Evolutionary conservation across 2,329 filamentous ascomycete species (phyloP).

Genomic region (Sporothrix luriei): DNA sequence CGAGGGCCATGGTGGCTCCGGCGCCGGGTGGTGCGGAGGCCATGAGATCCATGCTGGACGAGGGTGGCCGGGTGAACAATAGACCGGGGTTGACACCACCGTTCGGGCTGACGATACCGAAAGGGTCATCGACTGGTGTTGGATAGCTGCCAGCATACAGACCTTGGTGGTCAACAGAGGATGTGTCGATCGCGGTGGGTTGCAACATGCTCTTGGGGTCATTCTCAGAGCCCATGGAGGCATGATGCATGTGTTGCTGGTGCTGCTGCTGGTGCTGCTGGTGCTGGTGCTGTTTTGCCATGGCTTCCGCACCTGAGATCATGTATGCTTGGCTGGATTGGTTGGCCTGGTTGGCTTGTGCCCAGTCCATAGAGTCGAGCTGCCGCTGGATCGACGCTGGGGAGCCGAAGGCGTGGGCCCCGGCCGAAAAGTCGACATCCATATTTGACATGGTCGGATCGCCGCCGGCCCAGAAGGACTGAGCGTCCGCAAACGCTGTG

Average conservation of each 20-base stretch:
- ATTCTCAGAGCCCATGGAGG: constrained; percentile 47
- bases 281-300: constrained; percentile 44
- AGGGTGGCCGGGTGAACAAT: constrained; percentile 57
- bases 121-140: constrained; percentile 54
- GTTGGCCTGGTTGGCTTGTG: constrained; percentile 53
- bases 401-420: constrained; percentile 50
- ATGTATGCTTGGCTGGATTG: constrained; percentile 44
- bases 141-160: constrained; percentile 50
- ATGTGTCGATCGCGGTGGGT: constrained; percentile 45
- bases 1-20: constrained; percentile 7
- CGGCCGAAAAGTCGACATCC: constrained; percentile 61
- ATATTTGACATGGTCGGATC: constrained; percentile 54
- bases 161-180: constrained; percentile 43
- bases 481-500: constrained; percentile 49
- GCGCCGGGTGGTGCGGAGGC: constrained; percentile 34
- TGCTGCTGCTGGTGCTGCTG: constrained; percentile 38
- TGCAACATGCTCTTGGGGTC: constrained; percentile 53
- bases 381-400: constrained; percentile 51
- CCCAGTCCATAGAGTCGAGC: constrained; percentile 61
- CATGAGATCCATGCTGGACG: constrained; percentile 49
- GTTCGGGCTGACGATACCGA: constrained; percentile 51
- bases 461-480: constrained; percentile 57
- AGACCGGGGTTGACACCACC: constrained; percentile 63
- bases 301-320: constrained; percentile 51
- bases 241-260: constrained; percentile 26